Evolutionary conservation across 257 asterid genomes (phyloP).

Genomic region (Solanum tarapatanum): DNA sequence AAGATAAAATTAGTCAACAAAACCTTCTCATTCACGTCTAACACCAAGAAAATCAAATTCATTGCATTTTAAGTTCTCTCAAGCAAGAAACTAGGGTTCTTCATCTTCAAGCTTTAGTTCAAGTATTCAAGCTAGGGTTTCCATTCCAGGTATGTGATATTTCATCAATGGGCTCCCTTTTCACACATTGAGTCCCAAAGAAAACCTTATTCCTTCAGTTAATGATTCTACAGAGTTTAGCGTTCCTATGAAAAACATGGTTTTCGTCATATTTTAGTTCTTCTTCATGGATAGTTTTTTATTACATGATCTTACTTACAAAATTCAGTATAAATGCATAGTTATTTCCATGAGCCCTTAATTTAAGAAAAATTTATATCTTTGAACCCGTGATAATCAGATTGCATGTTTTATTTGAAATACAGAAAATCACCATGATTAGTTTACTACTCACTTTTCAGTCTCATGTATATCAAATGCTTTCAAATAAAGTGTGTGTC

Average conservation of each 20-base stretch:
- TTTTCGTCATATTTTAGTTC: neutral
- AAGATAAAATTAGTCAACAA: too few species aligned
- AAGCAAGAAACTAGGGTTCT: neutral
- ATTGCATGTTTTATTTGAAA: neutral
- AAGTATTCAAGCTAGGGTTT: neutral
- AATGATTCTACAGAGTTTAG: neutral
- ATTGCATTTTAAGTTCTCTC: neutral
- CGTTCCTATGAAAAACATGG: neutral
- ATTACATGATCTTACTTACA: neutral
- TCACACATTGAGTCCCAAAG: neutral
- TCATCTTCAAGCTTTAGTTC: too few species aligned
- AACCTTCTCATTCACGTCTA: too few species aligned
- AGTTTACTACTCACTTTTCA: neutral
- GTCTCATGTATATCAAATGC: neutral
- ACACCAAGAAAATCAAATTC: neutral
- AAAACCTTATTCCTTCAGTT: neutral
- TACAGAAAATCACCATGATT: neutral
- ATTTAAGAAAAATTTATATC: too few species aligned
- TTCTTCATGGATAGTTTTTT: too few species aligned
- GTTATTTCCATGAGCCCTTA: neutral
- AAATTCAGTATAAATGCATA: too few species aligned
- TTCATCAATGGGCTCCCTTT: neutral
- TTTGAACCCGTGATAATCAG: too few species aligned
- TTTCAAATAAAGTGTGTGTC: neutral
- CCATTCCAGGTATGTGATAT: neutral